Conservation (phyloP, 148 eudicot species). For the Silene conica region DNA sequence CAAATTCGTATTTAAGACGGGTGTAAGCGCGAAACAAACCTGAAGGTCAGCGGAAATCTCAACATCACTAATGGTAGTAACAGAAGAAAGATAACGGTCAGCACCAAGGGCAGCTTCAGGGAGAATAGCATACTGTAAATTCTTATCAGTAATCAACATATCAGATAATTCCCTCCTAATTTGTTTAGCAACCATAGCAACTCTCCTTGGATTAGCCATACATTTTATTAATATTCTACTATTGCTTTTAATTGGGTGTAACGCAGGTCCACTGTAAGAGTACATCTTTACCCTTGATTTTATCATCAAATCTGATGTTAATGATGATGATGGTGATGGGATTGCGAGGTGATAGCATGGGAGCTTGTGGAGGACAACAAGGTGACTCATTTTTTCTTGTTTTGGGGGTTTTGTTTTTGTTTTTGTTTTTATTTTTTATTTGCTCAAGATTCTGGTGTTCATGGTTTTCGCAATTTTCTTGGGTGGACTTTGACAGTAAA, state of each 20-base stretch:
- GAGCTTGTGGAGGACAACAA: constrained; percentile 19
- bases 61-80: constrained; percentile 87
- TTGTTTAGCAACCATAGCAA: constrained; percentile 87
- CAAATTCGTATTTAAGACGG: too few relatives aligned
- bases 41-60: constrained; percentile 85
- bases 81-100: constrained; percentile 79
- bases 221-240: constrained; percentile 25
- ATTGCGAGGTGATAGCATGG: constrained; percentile 10
- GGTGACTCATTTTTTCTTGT: constrained; percentile 12
- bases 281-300: constrained; percentile 22
- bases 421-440: not conserved
- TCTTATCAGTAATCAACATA: constrained; percentile 76
- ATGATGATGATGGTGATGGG: constrained; percentile 9
- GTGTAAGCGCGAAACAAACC: constrained; percentile 27
- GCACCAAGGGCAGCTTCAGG: constrained; percentile 97
- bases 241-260: not conserved
- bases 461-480: not conserved
- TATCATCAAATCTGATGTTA: not conserved
- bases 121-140: constrained; percentile 66
- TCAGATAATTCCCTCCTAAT: constrained; percentile 79
- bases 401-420: not conserved
- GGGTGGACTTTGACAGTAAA: not conserved
- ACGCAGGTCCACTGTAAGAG: constrained; percentile 3
- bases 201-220: constrained; percentile 91
- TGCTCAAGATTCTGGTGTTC: not conserved